A percentile compares a stretch with the other conserved stretches of the same genome.
These are phyloP conservation scores for Lentinula lateritia DNA, from an alignment of 768 basidiomycete genomes.

Conservation along the genomic window DNA sequence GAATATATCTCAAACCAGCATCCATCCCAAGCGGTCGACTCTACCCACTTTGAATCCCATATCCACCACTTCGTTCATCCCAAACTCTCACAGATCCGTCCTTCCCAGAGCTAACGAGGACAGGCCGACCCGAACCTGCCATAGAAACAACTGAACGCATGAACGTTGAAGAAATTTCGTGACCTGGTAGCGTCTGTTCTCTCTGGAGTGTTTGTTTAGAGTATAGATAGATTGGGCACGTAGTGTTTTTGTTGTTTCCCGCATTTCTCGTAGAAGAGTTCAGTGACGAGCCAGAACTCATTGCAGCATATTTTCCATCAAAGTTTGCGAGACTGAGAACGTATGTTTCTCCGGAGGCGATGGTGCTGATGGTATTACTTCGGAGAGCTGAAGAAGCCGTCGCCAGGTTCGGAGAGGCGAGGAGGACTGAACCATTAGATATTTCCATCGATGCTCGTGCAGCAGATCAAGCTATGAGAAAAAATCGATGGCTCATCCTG, in stretches of 20 bases:
- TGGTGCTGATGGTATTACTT: not conserved
- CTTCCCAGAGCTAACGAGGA: constrained; percentile 60
- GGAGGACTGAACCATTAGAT: not conserved
- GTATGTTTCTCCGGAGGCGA: not conserved
- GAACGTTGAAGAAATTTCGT: constrained; percentile 51
- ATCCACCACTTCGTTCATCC: constrained; percentile 58
- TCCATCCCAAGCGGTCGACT: constrained; percentile 12
- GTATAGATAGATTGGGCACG: constrained; percentile 49
- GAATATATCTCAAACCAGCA: constrained; percentile 32
- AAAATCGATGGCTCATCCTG: not conserved
- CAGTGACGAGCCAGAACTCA: not conserved
- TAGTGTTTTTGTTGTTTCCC: constrained; percentile 2
- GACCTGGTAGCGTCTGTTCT: constrained; percentile 47
- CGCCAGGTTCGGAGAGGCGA: not conserved
- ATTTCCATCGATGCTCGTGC: not conserved
- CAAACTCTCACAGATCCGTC: constrained; percentile 71
- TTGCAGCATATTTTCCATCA: constrained; percentile 1
- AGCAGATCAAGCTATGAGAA: not conserved
- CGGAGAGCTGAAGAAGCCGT: not conserved
- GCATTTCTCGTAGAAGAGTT: not conserved
- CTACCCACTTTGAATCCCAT: constrained; percentile 56
- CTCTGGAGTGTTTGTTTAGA: constrained; percentile 50
- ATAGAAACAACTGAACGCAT: constrained; percentile 40
- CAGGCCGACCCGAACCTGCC: constrained; percentile 33
- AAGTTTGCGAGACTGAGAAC: not conserved